phyloP scores from a whole-genome alignment of 108 stramenopile species.

The Cafeteria roenbergensis region DNA sequence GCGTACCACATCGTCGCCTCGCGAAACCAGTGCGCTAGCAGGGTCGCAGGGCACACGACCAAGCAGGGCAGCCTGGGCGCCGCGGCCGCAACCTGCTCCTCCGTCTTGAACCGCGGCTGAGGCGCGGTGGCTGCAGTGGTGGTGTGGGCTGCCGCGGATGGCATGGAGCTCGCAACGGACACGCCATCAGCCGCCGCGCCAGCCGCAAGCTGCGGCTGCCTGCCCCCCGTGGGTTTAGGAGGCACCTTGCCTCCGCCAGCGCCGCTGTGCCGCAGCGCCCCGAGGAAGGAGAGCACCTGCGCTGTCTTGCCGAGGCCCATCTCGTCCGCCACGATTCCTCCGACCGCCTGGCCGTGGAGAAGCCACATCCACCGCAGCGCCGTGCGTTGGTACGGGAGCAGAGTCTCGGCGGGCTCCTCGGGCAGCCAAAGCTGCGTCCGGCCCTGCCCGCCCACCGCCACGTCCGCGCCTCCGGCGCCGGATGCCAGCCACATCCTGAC shows the following conservation, averaged over 20 bases:
- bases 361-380: slow-evolving; percentile 86
- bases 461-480: no score
- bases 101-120: no score
- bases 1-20: neutral
- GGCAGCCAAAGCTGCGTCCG: no score
- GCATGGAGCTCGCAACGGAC: no score
- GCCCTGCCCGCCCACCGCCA: no score
- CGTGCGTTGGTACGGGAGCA: slow-evolving; percentile 64
- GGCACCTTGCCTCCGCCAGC: no score
- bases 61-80: neutral
- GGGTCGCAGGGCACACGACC: neutral
- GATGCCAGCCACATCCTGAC: no score
- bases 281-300: slow-evolving; percentile 71
- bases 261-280: slow-evolving; percentile 50
- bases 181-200: no score
- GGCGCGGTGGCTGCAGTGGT: no score
- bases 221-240: no score
- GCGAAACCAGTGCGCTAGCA: neutral
- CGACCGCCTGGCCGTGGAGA: slow-evolving; percentile 70
- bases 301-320: slow-evolving; percentile 93
- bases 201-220: no score
- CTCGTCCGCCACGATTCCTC: slow-evolving; percentile 81
- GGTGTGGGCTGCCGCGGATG: neutral
- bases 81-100: neutral
- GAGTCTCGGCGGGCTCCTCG: neutral